Evolutionary conservation across 345 rosid genomes (phyloP).

Genomic region (Hibiscus trionum): DNA sequence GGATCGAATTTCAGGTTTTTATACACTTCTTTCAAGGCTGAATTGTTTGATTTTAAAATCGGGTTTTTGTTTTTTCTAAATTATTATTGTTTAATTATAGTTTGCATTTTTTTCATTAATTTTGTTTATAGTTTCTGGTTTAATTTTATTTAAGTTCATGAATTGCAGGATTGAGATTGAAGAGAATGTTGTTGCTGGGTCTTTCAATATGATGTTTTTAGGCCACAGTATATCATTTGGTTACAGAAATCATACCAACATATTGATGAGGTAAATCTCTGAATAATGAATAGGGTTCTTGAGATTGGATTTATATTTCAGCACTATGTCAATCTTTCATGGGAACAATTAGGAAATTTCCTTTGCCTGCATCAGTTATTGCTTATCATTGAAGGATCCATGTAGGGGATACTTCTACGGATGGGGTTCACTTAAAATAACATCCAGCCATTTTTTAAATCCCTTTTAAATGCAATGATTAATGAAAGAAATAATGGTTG

Average conservation of each 20-base stretch:
- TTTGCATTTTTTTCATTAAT: neutral
- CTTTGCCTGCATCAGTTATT: neutral
- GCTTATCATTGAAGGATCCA: neutral
- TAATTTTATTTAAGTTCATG: neutral
- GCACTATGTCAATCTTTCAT: no score
- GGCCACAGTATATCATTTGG: conserved; percentile 77
- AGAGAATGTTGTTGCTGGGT: conserved; percentile 70
- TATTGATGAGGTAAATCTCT: conserved; percentile 62
- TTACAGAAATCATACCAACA: conserved; percentile 85
- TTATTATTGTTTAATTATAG: no score
- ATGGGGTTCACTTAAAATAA: neutral
- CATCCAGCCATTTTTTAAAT: neutral
- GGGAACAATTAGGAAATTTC: neutral
- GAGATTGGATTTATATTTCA: neutral
- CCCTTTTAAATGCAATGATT: neutral
- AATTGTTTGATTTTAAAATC: neutral
- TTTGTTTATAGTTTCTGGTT: neutral
- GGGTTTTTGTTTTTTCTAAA: conserved; percentile 1
- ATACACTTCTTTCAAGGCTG: neutral
- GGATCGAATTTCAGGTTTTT: conserved; percentile 60
- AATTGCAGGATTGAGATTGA: conserved; percentile 69
- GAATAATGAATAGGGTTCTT: neutral
- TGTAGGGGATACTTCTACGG: neutral
- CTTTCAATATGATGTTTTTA: conserved; percentile 86
- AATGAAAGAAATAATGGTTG: conserved; percentile 3